phyloP scores from a whole-genome alignment of 2,329 filamentous ascomycete species.

The Dothideomycetes sp. region DNA sequence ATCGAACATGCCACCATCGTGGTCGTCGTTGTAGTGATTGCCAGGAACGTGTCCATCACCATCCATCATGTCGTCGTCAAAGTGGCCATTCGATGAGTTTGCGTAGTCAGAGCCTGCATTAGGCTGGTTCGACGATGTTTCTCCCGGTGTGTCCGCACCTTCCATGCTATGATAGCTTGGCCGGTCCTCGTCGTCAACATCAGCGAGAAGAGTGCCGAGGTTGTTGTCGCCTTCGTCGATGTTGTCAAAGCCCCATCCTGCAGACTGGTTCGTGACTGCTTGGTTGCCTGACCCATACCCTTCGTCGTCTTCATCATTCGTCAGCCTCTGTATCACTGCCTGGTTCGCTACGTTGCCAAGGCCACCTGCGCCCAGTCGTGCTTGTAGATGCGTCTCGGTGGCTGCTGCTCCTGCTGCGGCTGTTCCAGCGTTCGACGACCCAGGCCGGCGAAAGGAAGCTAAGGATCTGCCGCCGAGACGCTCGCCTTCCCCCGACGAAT shows the following conservation, averaged over 20 bases:
- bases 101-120: not conserved
- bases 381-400: conserved; percentile 7
- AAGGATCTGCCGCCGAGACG: conserved; percentile 80
- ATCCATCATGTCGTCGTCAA: too few species aligned
- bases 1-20: conserved; percentile 14
- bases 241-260: conserved; percentile 1
- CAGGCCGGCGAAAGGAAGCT: conserved; percentile 78
- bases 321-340: conserved; percentile 4
- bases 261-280: conserved; percentile 1
- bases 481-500: conserved; percentile 33
- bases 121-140: not conserved
- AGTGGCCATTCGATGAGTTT: not conserved
- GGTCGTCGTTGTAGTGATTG: not conserved
- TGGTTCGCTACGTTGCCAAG: conserved; percentile 8
- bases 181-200: not conserved
- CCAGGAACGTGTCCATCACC: too few species aligned
- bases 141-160: not conserved
- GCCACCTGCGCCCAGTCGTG: conserved; percentile 5
- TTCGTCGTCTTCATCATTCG: conserved; percentile 4
- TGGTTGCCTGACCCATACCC: conserved; percentile 1
- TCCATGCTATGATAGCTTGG: not conserved
- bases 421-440: conserved; percentile 81
- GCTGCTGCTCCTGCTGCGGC: conserved; percentile 50
- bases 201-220: too few species aligned
- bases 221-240: conserved; percentile 2